phyloP scores from a whole-genome alignment of 2,329 filamentous ascomycete genomes.

The Colletotrichum cuscutae region DNA sequence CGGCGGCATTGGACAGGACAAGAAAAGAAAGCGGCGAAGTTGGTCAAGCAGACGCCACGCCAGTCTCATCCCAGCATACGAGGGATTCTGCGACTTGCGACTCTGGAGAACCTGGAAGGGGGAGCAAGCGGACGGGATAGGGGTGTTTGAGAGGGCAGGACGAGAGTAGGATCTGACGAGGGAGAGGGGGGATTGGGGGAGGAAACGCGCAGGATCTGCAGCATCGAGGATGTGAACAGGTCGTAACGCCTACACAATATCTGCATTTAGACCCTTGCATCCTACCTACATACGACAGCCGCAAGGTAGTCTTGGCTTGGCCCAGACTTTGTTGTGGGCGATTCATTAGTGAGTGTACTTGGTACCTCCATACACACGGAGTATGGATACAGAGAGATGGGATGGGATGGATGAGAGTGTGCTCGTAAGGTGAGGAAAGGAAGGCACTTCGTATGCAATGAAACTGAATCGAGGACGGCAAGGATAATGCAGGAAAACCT shows the following conservation, averaged over 20 bases:
- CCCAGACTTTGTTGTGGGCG: not conserved
- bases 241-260: not conserved
- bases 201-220: slow-evolving; percentile 21
- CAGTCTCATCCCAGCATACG: slow-evolving; percentile 17
- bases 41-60: slow-evolving; percentile 26
- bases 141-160: not conserved
- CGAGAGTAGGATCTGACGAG: not conserved
- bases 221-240: slow-evolving; percentile 5
- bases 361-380: not conserved
- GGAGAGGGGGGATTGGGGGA: slow-evolving; percentile 1
- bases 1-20: slow-evolving; percentile 11
- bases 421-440: too few relatives aligned
- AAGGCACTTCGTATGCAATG: not conserved
- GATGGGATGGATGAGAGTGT: too few relatives aligned
- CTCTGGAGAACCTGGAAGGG: not conserved
- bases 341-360: not conserved
- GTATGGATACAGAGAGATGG: not conserved
- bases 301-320: not conserved
- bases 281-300: not conserved
- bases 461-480: not conserved
- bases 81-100: slow-evolving; percentile 20
- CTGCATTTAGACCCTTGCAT: slow-evolving; percentile 22
- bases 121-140: not conserved
- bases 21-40: slow-evolving; percentile 11
- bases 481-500: not conserved